Conservation (phyloP, 345 rosid genomes). For the Pseudoturritis turrita region DNA sequence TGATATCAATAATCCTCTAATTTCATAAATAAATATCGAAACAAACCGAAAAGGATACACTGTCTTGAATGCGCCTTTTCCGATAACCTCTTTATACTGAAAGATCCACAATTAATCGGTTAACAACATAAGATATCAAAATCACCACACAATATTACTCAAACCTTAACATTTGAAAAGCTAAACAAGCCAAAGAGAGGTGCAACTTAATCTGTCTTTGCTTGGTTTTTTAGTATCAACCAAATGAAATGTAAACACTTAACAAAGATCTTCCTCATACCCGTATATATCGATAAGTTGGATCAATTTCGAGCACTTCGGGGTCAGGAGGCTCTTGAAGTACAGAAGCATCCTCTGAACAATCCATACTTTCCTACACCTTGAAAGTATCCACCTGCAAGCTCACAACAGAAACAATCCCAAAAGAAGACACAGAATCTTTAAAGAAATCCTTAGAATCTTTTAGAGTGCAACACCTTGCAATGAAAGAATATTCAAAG, state of each 20-base stretch:
- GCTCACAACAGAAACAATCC: neutral
- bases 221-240: neutral
- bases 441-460: neutral
- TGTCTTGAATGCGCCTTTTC: conserved; percentile 79
- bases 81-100: conserved; percentile 71
- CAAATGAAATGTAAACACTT: neutral
- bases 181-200: neutral
- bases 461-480: neutral
- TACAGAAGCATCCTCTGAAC: conserved; percentile 40
- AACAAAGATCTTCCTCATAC: conserved; percentile 30
- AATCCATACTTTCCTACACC: conserved; percentile 26
- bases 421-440: neutral
- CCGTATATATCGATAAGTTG: conserved; percentile 55
- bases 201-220: neutral
- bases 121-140: neutral
- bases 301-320: conserved; percentile 60
- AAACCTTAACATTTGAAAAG: neutral
- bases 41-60: conserved; percentile 48
- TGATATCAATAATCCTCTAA: neutral
- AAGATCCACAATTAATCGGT: conserved; percentile 12
- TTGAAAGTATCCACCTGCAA: conserved; percentile 16
- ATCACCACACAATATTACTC: neutral
- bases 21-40: neutral
- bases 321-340: conserved; percentile 61
- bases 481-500: conserved; percentile 1